Evolutionary conservation across 805 yeast species (phyloP).

Genomic region (Candida sanyiensis): DNA sequence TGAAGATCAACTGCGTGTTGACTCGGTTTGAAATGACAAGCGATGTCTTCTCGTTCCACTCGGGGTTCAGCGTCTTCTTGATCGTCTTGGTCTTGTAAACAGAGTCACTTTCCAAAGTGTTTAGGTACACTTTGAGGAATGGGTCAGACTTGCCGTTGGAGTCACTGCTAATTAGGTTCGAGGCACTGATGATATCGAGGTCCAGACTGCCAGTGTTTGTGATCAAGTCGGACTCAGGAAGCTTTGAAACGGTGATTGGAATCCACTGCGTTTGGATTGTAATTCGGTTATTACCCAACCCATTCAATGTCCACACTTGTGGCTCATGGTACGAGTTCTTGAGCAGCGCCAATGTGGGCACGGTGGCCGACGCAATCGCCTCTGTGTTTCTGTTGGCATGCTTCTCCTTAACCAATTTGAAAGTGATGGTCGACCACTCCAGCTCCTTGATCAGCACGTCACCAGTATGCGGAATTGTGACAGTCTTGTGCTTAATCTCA

Average conservation of each 20-base stretch:
- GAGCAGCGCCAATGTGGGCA: conserved; percentile 64
- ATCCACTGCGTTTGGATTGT: conserved; percentile 67
- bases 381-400: conserved; percentile 51
- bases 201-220: conserved; percentile 68
- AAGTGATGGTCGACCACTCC: conserved; percentile 60
- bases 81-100: conserved; percentile 71
- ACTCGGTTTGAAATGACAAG: conserved; percentile 56
- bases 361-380: conserved; percentile 51
- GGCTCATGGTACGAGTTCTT: conserved; percentile 62
- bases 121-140: conserved; percentile 61
- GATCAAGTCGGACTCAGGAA: conserved; percentile 72
- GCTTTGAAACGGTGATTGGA: conserved; percentile 54
- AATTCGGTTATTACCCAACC: conserved; percentile 47
- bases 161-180: conserved; percentile 77
- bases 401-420: conserved; percentile 56
- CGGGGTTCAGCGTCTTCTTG: conserved; percentile 88
- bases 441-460: conserved; percentile 76
- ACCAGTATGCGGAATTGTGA: conserved; percentile 47
- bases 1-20: conserved; percentile 51
- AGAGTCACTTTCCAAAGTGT: conserved; percentile 46
- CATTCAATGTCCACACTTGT: conserved; percentile 47
- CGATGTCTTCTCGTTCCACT: conserved; percentile 68
- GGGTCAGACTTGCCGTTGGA: conserved; percentile 93
- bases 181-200: conserved; percentile 58
- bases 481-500: conserved; percentile 33